Evolutionary conservation across 2,329 filamentous ascomycete species (phyloP), one percentile per base, ranked within the genome.

Genomic region (Penicillium digitatum): DNA sequence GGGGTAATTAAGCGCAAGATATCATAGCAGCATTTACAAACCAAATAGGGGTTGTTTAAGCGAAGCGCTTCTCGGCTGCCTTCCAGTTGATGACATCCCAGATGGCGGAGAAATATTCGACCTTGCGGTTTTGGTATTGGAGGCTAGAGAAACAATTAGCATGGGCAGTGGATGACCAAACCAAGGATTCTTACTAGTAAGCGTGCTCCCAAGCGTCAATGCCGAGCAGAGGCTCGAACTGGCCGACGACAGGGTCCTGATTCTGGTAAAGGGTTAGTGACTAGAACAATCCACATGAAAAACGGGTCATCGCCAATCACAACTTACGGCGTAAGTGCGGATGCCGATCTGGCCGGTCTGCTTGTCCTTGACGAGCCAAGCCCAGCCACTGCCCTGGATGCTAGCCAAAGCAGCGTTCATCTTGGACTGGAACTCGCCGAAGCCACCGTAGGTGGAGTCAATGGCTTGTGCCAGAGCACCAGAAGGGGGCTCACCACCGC

Each of bases 11-110:
- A 34, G 32, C 24, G 38, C 32, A 46, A 34, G 20, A 34, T 31
- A 52, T 56, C n/a, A 52, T 55, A 52, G 47, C 43, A 55, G 43
- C 35, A 44, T 48, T 48, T 55, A 50, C 48, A 53, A 18, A 35
- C 45, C 40, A 44, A 58, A 43, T 43, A 53, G 29, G 29, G 26
- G 27, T 31, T 37, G 24, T 62, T 72, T 79, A 82, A 66, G 79
- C 74, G 70, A 90, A 90, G 62, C 90, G 84, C 81, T 87, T 85
- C 74, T 89, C 86, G 42, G 90, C 92, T 31, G 88, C 84, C 83
- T 91, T 90, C 92, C 92, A 96, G 85, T 96, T 96, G 75, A 96
- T 80, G 47, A 96, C 91, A 65, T 95, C 89, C 92, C 92, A 96
- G 73, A 96, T 88, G 56, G 90, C 90, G 68, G 83, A 83, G 77